Base-by-base conservation (phyloP, 768 basidiomycete genomes). In the Lactifluus pinguis region DNA sequence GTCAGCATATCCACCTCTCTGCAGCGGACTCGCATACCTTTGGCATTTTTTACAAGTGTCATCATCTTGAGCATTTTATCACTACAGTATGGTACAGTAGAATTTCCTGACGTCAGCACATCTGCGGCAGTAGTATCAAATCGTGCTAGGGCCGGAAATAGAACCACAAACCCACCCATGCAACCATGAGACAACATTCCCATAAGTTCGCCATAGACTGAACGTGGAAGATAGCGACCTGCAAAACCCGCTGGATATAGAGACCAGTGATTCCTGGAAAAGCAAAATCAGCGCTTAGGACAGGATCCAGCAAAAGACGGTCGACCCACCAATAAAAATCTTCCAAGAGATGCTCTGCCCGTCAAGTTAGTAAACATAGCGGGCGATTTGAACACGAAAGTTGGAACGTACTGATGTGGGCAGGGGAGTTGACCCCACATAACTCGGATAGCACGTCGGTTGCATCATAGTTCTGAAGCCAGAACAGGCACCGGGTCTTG, bases 401-500 rank as follows among this genome's bases (percentile, higher is more conserved):
- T 13, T 49, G 48, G 5, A 4, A 49, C 67, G 44, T 34, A 68
- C 64, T 57, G 50, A 65, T 36, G 57, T 68, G 65, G 17, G 60
- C 59, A 3, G 44, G 52, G 2, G 54, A 57, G 10, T 21, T 60
- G 39, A 65, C 66, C 25, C 66, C 64, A 6, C 41, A 47, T 17
- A 69, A 6, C 55, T 60, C 29, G 44, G 10, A 70, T 68, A 75
- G 59, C 36, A 83, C 66, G 7, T 69, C 55, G 0, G 58, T 48
- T 0, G 76, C 73, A 0, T 76, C 67, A 57, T 76, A 79, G 0
- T 72, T 64, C 49, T 84, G 76, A 39, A 84, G 56, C 76, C 80
- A 86, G 62, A 85, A 85, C 10, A 85, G 69, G n/a, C 72, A 67
- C n/a, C 79, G 76, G 0, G 70, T 68, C 1, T 65, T 19, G 48